phyloP scores from a whole-genome alignment of 345 rosid genomes.

The Populus euphratica region DNA sequence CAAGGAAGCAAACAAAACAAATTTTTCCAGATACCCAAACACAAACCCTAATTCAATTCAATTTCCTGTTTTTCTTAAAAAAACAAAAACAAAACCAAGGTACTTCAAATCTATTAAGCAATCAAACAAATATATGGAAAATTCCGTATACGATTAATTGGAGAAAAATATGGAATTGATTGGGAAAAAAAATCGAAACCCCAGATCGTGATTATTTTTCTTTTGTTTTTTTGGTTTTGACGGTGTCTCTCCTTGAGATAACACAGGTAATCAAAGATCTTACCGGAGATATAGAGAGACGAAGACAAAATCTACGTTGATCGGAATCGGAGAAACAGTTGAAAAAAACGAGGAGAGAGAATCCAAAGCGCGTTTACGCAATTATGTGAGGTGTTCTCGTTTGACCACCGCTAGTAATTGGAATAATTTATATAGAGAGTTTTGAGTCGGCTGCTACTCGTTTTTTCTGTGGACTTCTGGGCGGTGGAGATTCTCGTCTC shows the following conservation, averaged over 20 bases:
- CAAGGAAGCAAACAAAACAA: background rate
- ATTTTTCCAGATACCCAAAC: conserved; percentile 19
- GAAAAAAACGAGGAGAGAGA: background rate
- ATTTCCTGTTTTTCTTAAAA: background rate
- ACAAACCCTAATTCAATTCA: conserved; percentile 36
- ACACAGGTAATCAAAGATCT: conserved; percentile 46
- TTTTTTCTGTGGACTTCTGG: background rate
- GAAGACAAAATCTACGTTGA: background rate
- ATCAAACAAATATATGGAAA: background rate
- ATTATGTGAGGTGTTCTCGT: background rate
- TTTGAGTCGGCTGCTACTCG: background rate
- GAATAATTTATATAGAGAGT: background rate
- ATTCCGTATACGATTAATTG: background rate
- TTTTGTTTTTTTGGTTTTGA: background rate
- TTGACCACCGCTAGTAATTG: background rate
- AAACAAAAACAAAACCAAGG: background rate
- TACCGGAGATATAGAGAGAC: conserved; percentile 37
- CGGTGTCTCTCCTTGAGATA: conserved; percentile 37
- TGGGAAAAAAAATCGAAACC: background rate
- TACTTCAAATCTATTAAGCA: background rate
- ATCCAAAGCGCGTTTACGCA: background rate
- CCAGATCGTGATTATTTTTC: background rate
- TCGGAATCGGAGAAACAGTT: background rate
- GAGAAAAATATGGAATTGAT: conserved; percentile 19
- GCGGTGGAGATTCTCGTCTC: background rate